These are phyloP conservation scores for Hirschioporus abietinus DNA, from an alignment of 768 basidiomycete species.

Conservation along the genomic window DNA sequence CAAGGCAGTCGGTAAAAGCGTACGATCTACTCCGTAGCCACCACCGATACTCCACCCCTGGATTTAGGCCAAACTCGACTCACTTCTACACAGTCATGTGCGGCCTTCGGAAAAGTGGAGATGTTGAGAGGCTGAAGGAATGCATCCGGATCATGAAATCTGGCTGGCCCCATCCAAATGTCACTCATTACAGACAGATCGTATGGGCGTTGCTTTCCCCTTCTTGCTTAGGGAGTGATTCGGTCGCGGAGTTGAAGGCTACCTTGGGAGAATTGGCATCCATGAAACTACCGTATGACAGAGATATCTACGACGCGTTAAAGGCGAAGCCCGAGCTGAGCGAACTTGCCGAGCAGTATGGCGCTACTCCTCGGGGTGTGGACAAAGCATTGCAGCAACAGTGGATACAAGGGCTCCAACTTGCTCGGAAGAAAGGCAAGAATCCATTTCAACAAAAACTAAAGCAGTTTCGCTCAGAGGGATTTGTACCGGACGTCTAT, in stretches of 20 bases:
- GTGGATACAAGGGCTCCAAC: not conserved
- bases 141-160: not conserved
- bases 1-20: not conserved
- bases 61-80: not conserved
- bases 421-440: not conserved
- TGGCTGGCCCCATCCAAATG: slow-evolving; percentile 1
- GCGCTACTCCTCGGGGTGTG: not conserved
- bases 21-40: not conserved
- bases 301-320: not conserved
- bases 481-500: slow-evolving; percentile 26
- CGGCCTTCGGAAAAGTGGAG: not conserved
- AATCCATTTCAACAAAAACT: not conserved
- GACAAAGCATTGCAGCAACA: not conserved
- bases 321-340: not conserved
- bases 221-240: not conserved
- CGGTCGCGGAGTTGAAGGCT: not conserved
- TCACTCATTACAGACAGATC: not conserved
- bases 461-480: slow-evolving; percentile 12
- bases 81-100: not conserved
- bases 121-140: not conserved
- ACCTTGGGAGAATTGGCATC: not conserved
- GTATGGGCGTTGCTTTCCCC: not conserved
- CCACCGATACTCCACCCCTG: not conserved
- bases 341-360: not conserved
- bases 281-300: not conserved